A percentile compares a stretch with the other conserved stretches of the same genome.
Evolutionary conservation across 2,329 filamentous ascomycete species (phyloP).

Genomic region (Fonsecaea multimorphosa): DNA sequence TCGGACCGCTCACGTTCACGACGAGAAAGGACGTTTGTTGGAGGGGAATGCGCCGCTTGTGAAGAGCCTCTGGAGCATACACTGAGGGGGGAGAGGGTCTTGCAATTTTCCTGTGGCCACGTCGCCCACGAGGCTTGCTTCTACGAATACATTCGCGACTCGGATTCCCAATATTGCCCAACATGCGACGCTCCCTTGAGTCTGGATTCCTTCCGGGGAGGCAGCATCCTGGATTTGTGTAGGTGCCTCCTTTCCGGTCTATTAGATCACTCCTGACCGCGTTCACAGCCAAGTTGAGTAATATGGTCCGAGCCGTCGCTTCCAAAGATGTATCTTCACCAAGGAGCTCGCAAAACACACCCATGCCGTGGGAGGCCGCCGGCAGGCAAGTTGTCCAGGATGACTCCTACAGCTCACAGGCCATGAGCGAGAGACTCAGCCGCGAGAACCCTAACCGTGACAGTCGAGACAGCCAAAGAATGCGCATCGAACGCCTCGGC

Average conservation of each 20-base stretch:
- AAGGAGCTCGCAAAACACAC: constrained; percentile 61
- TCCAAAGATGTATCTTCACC: constrained; percentile 64
- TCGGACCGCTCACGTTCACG: constrained; percentile 78
- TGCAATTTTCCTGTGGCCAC: constrained; percentile 96
- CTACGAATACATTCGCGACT: constrained; percentile 96
- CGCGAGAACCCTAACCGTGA: constrained; percentile 47
- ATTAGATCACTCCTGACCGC: constrained; percentile 33
- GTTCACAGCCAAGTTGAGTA: constrained; percentile 84
- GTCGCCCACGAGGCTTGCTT: constrained; percentile 98
- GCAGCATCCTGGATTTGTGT: constrained; percentile 93
- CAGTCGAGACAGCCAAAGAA: constrained; percentile 52
- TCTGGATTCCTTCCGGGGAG: constrained; percentile 88
- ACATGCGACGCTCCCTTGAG: constrained; percentile 90
- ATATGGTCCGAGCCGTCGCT: constrained; percentile 83
- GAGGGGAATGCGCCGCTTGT: constrained; percentile 92
- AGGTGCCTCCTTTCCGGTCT: constrained; percentile 42
- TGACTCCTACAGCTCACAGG: constrained; percentile 37
- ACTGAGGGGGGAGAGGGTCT: constrained; percentile 86
- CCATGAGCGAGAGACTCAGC: constrained; percentile 25
- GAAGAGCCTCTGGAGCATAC: constrained; percentile 97
- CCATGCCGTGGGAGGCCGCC: constrained; percentile 63
- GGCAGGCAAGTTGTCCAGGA: constrained; percentile 44
- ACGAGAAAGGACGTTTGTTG: constrained; percentile 92
- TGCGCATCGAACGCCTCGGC: constrained; percentile 55
- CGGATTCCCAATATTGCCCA: constrained; percentile 92